Evolutionary conservation across 2,329 filamentous ascomycete species (phyloP).

Genomic region (Fusarium torulosum): DNA sequence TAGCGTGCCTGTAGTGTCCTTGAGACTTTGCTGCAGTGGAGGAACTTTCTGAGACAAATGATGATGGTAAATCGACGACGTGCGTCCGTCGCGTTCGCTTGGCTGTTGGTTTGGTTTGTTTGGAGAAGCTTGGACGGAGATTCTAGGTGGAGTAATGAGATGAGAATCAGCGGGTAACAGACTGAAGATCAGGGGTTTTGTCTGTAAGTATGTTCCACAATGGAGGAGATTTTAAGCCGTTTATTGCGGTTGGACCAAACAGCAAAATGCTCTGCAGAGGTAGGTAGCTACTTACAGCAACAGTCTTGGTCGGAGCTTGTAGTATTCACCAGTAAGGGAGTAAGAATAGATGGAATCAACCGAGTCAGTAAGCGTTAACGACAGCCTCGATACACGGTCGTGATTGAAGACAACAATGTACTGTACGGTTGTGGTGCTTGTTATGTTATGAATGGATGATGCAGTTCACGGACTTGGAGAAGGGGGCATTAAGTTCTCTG

Average conservation of each 20-base stretch:
- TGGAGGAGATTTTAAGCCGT: conserved; percentile 1
- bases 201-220: conserved; percentile 10
- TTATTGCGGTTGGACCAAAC: conserved; percentile 5
- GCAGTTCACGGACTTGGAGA: conserved; percentile 31
- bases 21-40: conserved; percentile 22
- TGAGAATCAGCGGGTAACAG: conserved; percentile 36
- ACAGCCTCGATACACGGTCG: background rate
- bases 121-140: conserved; percentile 14
- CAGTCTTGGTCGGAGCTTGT: background rate
- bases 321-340: background rate
- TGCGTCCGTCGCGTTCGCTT: conserved; percentile 21
- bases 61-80: conserved; percentile 38
- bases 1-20: conserved; percentile 18
- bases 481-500: conserved; percentile 21
- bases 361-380: conserved; percentile 9
- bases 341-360: background rate
- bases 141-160: conserved; percentile 26
- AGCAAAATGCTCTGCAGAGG: background rate
- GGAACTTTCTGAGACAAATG: conserved; percentile 38
- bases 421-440: conserved; percentile 22
- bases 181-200: conserved; percentile 30
- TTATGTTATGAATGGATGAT: conserved; percentile 34
- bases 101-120: conserved; percentile 1
- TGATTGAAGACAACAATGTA: conserved; percentile 1
- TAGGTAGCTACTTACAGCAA: background rate